Evolutionary conservation across 192 early-diverging fungal genomes (phyloP).

Genomic region (Coemansia sp.): DNA sequence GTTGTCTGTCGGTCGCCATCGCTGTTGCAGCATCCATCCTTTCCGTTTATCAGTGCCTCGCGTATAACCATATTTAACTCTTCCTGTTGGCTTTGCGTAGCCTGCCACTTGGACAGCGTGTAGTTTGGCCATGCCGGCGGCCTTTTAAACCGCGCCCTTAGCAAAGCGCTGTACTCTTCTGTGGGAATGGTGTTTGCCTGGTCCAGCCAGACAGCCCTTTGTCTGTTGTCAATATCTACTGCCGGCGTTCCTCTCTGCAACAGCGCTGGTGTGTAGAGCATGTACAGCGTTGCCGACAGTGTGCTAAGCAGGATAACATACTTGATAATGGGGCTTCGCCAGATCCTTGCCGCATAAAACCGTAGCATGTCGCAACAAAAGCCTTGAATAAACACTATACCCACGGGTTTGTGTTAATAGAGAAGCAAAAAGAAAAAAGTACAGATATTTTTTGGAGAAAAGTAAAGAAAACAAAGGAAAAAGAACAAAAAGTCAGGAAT

Average conservation of each 20-base stretch:
- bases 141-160: slow-evolving; percentile 7
- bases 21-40: background rate
- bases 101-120: slow-evolving; percentile 26
- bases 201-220: slow-evolving; percentile 10
- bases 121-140: slow-evolving; percentile 13
- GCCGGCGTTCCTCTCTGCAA: background rate
- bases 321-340: background rate
- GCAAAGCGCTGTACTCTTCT: slow-evolving; percentile 15
- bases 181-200: slow-evolving; percentile 16
- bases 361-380: background rate
- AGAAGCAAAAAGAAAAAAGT: no score
- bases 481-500: no score
- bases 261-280: background rate
- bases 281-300: background rate
- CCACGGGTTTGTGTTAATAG: no score
- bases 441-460: no score
- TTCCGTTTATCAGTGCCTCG: slow-evolving; percentile 5
- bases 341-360: background rate
- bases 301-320: background rate
- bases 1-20: background rate
- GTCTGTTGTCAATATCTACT: background rate
- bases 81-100: slow-evolving; percentile 18
- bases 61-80: slow-evolving; percentile 27
- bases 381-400: no score
- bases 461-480: no score